Evolutionary conservation across 805 yeast genomes (phyloP).

Genomic region (Cyberlindnera veronae): DNA sequence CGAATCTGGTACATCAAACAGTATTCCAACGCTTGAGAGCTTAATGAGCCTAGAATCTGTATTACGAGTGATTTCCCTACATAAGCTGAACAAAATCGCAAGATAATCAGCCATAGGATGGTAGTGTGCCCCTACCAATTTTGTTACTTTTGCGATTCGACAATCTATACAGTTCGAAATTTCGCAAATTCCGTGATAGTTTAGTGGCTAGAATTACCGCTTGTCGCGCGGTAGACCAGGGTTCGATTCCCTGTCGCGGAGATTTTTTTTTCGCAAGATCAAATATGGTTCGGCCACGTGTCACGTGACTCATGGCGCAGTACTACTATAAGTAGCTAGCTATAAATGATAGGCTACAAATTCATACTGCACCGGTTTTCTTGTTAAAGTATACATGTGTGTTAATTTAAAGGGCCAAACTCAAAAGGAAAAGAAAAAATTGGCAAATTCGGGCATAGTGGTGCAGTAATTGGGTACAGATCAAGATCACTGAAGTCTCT

Average conservation of each 20-base stretch:
- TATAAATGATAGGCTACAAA: background rate
- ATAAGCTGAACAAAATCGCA: too few relatives aligned
- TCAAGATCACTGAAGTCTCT: conserved; percentile 50
- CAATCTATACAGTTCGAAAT: too few relatives aligned
- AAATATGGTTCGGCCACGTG: too few relatives aligned
- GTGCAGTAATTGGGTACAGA: conserved; percentile 1
- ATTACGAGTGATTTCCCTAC: too few relatives aligned
- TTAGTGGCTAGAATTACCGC: conserved; percentile 30
- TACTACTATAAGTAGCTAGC: too few relatives aligned
- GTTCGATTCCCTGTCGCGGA: conserved; percentile 30
- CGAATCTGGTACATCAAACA: too few relatives aligned
- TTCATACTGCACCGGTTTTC: conserved; percentile 3
- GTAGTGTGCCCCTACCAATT: too few relatives aligned
- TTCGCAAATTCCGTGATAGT: conserved; percentile 27
- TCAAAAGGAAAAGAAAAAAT: background rate
- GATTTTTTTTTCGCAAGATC: conserved; percentile 9
- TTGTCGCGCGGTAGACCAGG: conserved; percentile 30
- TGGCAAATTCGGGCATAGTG: background rate
- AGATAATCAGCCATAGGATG: too few relatives aligned
- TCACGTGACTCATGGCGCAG: too few relatives aligned
- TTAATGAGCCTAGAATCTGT: too few relatives aligned
- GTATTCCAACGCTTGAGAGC: too few relatives aligned
- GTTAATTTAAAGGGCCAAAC: background rate
- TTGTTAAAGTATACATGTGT: background rate
- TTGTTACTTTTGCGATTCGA: too few relatives aligned